Base-by-base conservation (phyloP, 2,329 filamentous ascomycete genomes). In the Diaporthe eres region DNA sequence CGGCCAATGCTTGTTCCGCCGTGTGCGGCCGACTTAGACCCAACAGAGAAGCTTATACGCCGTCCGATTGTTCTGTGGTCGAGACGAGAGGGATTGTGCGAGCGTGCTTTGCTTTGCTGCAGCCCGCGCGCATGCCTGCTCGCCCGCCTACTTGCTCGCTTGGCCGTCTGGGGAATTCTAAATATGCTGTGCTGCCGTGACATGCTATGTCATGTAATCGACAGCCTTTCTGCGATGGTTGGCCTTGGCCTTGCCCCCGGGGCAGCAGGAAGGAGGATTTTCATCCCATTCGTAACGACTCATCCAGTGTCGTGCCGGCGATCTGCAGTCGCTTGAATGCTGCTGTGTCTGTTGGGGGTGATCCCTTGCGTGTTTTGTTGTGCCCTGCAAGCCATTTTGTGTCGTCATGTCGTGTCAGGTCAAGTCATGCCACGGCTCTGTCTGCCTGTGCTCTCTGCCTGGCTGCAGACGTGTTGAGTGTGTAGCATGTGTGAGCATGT, bases 11-110 rank as follows among this genome's bases (percentile, higher is more conserved):
- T 28, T 70, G 65, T 70, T 19, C 15, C 34, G 65, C 34, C 34
- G 4, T 25, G n/a, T n/a, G 37, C 34, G 8, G 65, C 28, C 65
- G 49, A 22, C 47, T 42, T 28, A 70, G 65, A 42, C 47, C 65
- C 65, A 55, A 25, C 22, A 42, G 8, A 70, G 65, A 70, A 70
- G 65, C 65, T 70, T 70, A 31, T 42, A 70, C 65, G 31, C 22
- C 65, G 65, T 70, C 65, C n/a, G 65, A 70, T 55, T 19, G 13
- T 39, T 13, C 42, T 13, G 34, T 55, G 65, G 34, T 70, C 65
- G 65, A 55, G 65, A 70, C 65, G 49, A 55, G 49, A 51, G 49
- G 49, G 22, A 22, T 70, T 55, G 31, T 22, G 65, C 49, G 47
- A 10, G 63, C 31, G 47, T 68, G 49, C 47, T 53, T n/a, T 47